Evolutionary conservation across 2,329 filamentous ascomycete species (phyloP).

Genomic region (Magnaporthales sp.): DNA sequence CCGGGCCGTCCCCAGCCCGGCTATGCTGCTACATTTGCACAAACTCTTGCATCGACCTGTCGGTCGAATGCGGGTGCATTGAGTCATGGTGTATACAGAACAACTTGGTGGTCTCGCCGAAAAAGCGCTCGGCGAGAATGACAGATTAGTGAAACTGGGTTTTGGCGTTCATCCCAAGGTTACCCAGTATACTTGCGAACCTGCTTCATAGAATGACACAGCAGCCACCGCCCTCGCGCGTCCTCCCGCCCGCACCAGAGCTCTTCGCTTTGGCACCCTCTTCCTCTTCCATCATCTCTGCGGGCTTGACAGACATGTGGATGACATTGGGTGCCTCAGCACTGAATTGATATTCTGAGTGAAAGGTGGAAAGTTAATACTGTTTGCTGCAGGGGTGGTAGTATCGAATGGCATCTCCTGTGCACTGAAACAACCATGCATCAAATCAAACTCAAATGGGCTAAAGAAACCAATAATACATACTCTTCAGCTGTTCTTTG

Average conservation of each 20-base stretch:
- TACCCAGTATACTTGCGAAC: not conserved
- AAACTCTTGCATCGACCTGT: not conserved
- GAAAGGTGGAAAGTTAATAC: not conserved
- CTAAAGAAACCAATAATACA: not conserved
- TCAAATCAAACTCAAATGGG: not conserved
- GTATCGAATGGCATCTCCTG: not conserved
- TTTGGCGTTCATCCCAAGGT: not conserved
- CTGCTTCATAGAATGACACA: conserved; percentile 40
- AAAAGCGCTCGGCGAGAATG: not conserved
- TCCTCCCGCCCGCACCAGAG: conserved; percentile 28
- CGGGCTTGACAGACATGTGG: conserved; percentile 89
- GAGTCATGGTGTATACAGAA: not conserved
- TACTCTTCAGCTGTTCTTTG: conserved; percentile 77
- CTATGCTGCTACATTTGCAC: not conserved
- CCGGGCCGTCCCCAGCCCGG: not conserved
- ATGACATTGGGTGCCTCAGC: conserved; percentile 71
- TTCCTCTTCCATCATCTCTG: conserved; percentile 75
- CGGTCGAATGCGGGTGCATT: not conserved
- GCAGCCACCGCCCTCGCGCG: conserved; percentile 34
- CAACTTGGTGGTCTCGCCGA: not conserved
- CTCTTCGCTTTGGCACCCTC: conserved; percentile 61
- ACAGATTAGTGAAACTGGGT: not conserved
- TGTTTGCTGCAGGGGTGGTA: not conserved
- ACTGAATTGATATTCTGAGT: conserved; percentile 79
- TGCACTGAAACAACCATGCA: not conserved